Evolutionary conservation across 805 yeast genomes (phyloP).

Genomic region (Yarrowia deformans): DNA sequence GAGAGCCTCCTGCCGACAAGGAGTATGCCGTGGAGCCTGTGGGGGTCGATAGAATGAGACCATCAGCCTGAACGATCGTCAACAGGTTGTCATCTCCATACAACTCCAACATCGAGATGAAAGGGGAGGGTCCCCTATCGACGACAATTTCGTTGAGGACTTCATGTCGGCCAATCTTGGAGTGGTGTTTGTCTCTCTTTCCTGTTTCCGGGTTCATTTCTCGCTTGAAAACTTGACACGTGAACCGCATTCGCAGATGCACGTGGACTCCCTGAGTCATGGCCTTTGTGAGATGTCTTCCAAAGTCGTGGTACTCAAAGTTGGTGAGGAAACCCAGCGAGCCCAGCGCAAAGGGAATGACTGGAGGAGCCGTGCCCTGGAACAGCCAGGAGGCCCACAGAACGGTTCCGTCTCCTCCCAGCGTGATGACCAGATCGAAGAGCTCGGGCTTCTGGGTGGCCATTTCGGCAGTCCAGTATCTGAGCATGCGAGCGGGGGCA

Average conservation of each 20-base stretch:
- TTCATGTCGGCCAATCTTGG: conserved; percentile 59
- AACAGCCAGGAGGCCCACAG: conserved; percentile 83
- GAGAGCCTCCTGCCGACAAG: conserved; percentile 91
- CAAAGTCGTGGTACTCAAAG: conserved; percentile 77
- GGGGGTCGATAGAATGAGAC: conserved; percentile 89
- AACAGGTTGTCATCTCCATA: conserved; percentile 86
- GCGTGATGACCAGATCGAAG: conserved; percentile 80
- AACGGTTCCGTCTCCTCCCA: conserved; percentile 97
- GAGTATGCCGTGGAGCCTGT: conserved; percentile 98
- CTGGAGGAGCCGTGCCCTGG: conserved; percentile 86
- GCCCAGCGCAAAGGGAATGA: conserved; percentile 84
- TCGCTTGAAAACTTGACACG: conserved; percentile 72
- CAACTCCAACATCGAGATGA: conserved; percentile 84
- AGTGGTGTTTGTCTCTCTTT: conserved; percentile 51
- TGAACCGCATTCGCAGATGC: conserved; percentile 84
- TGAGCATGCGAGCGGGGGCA: conserved; percentile 50
- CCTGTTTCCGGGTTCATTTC: conserved; percentile 45
- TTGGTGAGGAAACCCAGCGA: conserved; percentile 90
- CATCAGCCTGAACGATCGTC: conserved; percentile 94
- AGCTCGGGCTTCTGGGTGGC: conserved; percentile 54
- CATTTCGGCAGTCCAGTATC: conserved; percentile 72
- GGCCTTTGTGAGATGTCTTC: conserved; percentile 62
- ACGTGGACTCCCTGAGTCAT: conserved; percentile 75
- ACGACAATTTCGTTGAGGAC: conserved; percentile 89
- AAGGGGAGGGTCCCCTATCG: conserved; percentile 94